phyloP scores from a whole-genome alignment of 202 grass and related monocot species.

The Zizania palustris region DNA sequence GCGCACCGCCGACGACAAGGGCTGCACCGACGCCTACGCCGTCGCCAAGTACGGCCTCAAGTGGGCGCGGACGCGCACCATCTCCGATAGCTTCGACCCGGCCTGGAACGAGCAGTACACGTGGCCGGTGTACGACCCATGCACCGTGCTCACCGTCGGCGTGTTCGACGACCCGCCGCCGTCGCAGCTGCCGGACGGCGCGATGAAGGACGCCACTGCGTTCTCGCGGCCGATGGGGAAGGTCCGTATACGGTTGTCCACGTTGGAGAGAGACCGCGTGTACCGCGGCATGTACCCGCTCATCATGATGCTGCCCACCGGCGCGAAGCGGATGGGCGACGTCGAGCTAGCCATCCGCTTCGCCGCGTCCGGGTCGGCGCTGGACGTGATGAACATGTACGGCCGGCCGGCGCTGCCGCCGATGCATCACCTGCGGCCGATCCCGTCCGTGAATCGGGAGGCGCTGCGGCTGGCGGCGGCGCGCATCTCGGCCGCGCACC shows the following conservation, averaged over 20 bases:
- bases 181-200: conserved; percentile 24
- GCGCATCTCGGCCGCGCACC: conserved; percentile 59
- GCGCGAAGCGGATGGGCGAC: conserved; percentile 85
- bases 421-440: conserved; percentile 70
- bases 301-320: conserved; percentile 69
- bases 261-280: conserved; percentile 59
- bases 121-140: conserved; percentile 88
- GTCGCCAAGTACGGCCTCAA: conserved; percentile 90
- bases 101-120: conserved; percentile 99
- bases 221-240: conserved; percentile 72
- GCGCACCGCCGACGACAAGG: conserved; percentile 72
- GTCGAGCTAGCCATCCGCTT: conserved; percentile 86
- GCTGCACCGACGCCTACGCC: conserved; percentile 74
- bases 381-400: conserved; percentile 74
- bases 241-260: conserved; percentile 81
- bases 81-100: conserved; percentile 80
- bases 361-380: conserved; percentile 48
- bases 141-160: conserved; percentile 83
- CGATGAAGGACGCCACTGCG: conserved; percentile 30
- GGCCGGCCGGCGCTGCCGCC: conserved; percentile 53
- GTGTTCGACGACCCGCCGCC: conserved; percentile 77
- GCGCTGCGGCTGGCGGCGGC: conserved; percentile 64
- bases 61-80: conserved; percentile 91
- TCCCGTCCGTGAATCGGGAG: conserved; percentile 53
- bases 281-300: conserved; percentile 83